Evolutionary conservation across 306 rosid genomes (phyloP), one percentile per base, ranked within the genome.

Genomic region (Vicia faba): DNA sequence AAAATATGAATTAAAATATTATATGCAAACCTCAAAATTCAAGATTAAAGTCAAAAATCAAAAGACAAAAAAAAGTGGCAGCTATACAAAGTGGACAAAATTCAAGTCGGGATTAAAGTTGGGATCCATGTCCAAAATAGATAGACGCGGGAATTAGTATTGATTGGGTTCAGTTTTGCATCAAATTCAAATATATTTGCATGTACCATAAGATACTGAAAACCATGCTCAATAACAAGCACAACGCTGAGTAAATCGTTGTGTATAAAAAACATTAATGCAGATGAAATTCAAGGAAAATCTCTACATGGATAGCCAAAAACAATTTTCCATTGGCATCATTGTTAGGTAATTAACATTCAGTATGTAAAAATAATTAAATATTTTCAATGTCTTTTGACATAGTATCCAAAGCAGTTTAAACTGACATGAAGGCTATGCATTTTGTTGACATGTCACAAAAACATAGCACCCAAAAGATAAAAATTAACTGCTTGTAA

Each of bases 331-430:
- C 56, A 57, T n/a, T 38, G 31, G 8, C 20, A 39, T 64, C 56
- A 43, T 54, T 10, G 38, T 44, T 33, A 28, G 39, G 38, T 28
- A 64, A 56, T 40, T 59, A 29, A 63, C 35, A 16, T 18, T 14
- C 64, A 29, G 50, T 25, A 39, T 74, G 14, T 11, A 49, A 16
- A 45, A 66, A 55, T 29, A 63, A 64, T 4, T 5, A 11, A 69
- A 54, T 40, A 31, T 46, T 54, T 40, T 26, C 11, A 14, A n/a
- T 51, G 39, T 60, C 55, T n/a, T 23, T 53, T 53, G 25, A 19
- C 66, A 66, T 26, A 19, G 38, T 35, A 78, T 40, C 59, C 38
- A 66, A 66, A 41, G 29, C 35, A 72, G 33, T 43, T 53, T 61
- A 50, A 56, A 10, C 41, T 26, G 39, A 15, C 7, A 44, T 50